These are phyloP conservation scores for Petrea volubilis DNA, from an alignment of 257 asterid species.

Conservation along the genomic window DNA sequence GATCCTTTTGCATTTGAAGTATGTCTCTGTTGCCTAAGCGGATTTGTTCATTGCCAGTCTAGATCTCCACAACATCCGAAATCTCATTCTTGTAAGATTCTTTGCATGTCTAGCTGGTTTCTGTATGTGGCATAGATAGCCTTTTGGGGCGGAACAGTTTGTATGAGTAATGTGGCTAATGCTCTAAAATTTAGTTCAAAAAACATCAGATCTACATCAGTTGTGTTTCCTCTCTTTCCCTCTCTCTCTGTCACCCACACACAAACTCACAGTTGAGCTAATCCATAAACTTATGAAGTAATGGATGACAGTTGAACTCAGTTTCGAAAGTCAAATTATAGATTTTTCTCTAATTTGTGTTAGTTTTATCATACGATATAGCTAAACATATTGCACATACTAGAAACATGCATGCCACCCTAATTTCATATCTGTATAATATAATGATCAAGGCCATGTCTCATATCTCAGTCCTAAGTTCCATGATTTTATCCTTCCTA, in stretches of 20 bases:
- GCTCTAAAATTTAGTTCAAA: background rate
- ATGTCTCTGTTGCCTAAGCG: background rate
- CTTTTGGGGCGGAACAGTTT: background rate
- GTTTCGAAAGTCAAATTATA: background rate
- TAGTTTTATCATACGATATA: too few relatives aligned
- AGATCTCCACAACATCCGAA: background rate
- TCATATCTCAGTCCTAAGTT: background rate
- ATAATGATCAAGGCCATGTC: background rate
- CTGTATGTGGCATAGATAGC: background rate
- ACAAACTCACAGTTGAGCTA: background rate
- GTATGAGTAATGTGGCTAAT: background rate
- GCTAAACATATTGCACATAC: too few relatives aligned
- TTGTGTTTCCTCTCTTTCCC: background rate
- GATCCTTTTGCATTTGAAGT: background rate
- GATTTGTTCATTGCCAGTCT: background rate
- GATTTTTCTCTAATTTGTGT: background rate
- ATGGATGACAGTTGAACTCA: background rate
- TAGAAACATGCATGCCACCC: background rate
- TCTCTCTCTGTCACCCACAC: too few relatives aligned
- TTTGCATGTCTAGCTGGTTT: background rate
- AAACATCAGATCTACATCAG: background rate
- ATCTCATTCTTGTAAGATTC: background rate
- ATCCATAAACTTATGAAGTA: background rate
- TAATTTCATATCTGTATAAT: background rate
- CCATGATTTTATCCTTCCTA: background rate